Evolutionary conservation across 768 basidiomycete species (phyloP), one percentile per base, ranked within the genome.

Genomic region (Lactifluus piperatus): DNA sequence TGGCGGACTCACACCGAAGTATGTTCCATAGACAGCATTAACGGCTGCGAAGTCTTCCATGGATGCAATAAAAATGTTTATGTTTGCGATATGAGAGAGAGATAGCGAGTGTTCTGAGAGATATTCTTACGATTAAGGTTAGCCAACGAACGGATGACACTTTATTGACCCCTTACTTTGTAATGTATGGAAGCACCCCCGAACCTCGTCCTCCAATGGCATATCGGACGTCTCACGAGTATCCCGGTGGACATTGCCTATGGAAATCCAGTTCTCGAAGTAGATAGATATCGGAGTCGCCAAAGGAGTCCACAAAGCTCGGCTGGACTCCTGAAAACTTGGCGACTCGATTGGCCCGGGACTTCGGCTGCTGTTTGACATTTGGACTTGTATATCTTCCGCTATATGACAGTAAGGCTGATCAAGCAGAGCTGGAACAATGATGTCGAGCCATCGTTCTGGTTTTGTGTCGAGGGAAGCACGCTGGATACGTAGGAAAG

Each of bases 1-100:
- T 7, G 97, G 97, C 0, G 97, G 97, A 46, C 91, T 94, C 18
- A 80, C 79, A 2, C 94, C 94, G 70, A 98, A 98, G 71, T 83
- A 92, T 18, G 80, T 78, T 2, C 79, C 73, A 69, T 98, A 98
- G 8, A 86, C 77, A 1, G 76, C 74, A 74, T 99, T 99, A 41
- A 93, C 82, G 3, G 73, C 71, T 0, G 80, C 73, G 69, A 99
- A 99, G 30, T 85, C 73, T 24, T 85, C 80, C 77, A 98, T 94
- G 2, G 85, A 84, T 2, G 87, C 83, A 27, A 99, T 77, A 60
- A 87, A 82, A 27, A 97, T 76, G 57, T 88, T 94, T 69, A 97
- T 85, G 68, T 87, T 86, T 9, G 83, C 72, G 62, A 86, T 80
- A 58, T 86, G 75, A 1, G 81, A 75, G 18, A 89, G 71, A 7